phyloP scores from a whole-genome alignment of 495 filamentous ascomycete species.

The Aspergillus leporis region DNA sequence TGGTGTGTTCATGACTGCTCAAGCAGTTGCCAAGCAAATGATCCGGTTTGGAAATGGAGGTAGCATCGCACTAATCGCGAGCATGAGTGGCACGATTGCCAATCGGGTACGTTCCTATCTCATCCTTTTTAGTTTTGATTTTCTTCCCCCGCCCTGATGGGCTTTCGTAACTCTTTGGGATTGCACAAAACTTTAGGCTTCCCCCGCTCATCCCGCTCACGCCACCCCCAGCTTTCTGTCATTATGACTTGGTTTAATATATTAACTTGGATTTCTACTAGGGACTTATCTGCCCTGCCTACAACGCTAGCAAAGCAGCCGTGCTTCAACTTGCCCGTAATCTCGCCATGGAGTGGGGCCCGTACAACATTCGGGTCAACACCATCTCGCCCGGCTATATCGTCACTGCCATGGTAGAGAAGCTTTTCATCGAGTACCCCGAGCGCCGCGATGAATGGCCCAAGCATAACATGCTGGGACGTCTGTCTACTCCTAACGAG shows the following conservation, averaged over 20 bases:
- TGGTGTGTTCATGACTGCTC: conserved; percentile 73
- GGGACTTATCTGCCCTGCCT: conserved; percentile 75
- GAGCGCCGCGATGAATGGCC: conserved; percentile 79
- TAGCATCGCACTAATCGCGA: conserved; percentile 72
- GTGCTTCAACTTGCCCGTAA: conserved; percentile 83
- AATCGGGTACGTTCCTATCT: conserved; percentile 52
- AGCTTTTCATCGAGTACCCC: conserved; percentile 72
- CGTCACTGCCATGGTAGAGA: conserved; percentile 85
- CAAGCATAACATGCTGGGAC: conserved; percentile 84
- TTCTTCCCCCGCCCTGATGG: conserved; percentile 2
- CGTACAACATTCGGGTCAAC: conserved; percentile 88
- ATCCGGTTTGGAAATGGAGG: conserved; percentile 68
- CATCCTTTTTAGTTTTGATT: conserved; percentile 8
- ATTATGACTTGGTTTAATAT: neutral
- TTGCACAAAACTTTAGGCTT: neutral
- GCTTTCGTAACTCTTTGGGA: neutral
- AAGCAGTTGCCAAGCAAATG: conserved; percentile 74
- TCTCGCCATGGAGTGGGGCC: conserved; percentile 86
- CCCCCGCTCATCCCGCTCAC: neutral
- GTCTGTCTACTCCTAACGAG: conserved; percentile 76
- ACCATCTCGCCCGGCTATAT: conserved; percentile 96
- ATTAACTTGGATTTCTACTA: conserved; percentile 22
- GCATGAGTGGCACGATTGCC: conserved; percentile 72
- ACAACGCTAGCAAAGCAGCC: conserved; percentile 88
- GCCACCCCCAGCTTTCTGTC: conserved; percentile 1